These are phyloP conservation scores for Solanum hybrid DNA, from an alignment of 305 asterid genomes.

Conservation along the genomic window DNA sequence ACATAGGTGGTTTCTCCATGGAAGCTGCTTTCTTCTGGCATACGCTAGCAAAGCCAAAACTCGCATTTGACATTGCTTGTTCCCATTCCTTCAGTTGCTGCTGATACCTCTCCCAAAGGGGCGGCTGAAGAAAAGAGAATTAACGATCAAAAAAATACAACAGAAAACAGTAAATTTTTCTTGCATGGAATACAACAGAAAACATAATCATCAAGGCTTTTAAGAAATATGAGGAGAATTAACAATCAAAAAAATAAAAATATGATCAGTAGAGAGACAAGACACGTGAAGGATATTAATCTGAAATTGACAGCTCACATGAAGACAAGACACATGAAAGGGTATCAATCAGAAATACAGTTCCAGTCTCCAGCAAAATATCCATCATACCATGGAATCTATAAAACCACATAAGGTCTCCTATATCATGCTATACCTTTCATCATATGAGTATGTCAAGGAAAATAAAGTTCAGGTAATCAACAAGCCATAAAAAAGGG, in stretches of 20 bases:
- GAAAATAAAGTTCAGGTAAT: background rate
- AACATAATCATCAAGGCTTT: background rate
- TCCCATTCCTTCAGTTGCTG: constrained; percentile 88
- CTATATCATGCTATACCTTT: background rate
- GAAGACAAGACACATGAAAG: background rate
- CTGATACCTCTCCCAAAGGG: constrained; percentile 86
- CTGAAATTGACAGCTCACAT: background rate
- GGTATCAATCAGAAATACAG: background rate
- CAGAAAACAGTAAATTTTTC: background rate
- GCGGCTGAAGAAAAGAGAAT: constrained; percentile 52
- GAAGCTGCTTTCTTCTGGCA: constrained; percentile 42
- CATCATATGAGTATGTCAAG: background rate
- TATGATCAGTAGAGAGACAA: background rate
- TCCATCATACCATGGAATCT: background rate
- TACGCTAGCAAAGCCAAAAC: constrained; percentile 31
- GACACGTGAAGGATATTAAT: background rate
- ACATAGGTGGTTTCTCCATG: constrained; percentile 83
- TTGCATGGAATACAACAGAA: background rate
- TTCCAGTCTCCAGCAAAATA: background rate
- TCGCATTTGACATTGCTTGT: constrained; percentile 42
- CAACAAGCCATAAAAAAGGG: background rate
- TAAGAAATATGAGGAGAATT: background rate
- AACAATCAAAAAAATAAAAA: background rate
- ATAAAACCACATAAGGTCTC: background rate
- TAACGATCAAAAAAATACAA: background rate